Base-by-base conservation (phyloP, 345 rosid genomes). In the Xanthoceras sorbifolium region DNA sequence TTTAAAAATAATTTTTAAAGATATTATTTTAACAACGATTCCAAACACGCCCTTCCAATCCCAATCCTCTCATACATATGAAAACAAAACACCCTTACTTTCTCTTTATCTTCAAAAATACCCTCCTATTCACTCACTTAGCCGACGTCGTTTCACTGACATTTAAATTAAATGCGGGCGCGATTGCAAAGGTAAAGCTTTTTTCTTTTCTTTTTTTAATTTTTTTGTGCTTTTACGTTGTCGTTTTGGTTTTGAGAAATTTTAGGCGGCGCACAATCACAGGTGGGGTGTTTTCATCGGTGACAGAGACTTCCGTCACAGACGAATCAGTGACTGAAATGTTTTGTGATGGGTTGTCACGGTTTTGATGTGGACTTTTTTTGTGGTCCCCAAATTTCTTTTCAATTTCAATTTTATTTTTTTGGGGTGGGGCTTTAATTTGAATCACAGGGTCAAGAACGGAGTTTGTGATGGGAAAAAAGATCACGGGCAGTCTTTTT, bases 241-340 rank as follows among this genome's bases (percentile, higher is more conserved):
- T 72, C 77, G 46, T 72, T 66, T 78, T 20, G 5, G 20, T 20
- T 26, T 2, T 28, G 36, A 14, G 46, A 29, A 54, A 32, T 59
- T 34, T 52, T 38, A 80, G 72, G 72, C 72, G 75, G 75, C 72
- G 72, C 76, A 69, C 67, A 79, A 75, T 63, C 72, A 64, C 70
- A 62, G 74, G 74, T 44, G 44, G 59, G 57, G 22, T 38, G n/a
- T n/a, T n/a, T n/a, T 48, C 72, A 34, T 34, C 18, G 62, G 59
- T 48, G 76, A 67, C 73, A 63, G 28, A 38, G 52, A 3, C 15
- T 36, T 11, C 38, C 3, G 57, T 42, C 55, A 61, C 52, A 61
- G 26, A 12, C 18, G 25, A 61, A 73, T 72, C 55, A 36, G 12
- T 1, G 36, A 36, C 8, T 38, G 12, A 25, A 25, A 26, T 10